Percentiles rank a stretch among this genome's conserved stretches.
Evolutionary conservation across 1,284 basidiomycete genomes (phyloP).

Genomic region (Ceratobasidium theobromae): DNA sequence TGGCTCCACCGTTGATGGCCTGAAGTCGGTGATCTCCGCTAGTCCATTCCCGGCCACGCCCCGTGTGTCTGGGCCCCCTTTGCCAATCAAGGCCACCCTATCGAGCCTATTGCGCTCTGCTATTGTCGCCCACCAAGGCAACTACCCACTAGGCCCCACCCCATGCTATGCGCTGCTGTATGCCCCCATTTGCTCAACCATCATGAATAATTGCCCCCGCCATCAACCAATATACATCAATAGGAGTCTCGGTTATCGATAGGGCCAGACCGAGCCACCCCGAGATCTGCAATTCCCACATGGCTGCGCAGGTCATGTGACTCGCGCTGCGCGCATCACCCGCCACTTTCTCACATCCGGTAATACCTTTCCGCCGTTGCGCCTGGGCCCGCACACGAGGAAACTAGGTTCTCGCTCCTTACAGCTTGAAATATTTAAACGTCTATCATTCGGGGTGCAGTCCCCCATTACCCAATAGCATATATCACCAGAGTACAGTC

Average conservation of each 20-base stretch:
- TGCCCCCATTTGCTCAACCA: no score
- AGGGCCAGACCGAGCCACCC: not conserved
- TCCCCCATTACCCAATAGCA: no score
- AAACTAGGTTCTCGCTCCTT: no score
- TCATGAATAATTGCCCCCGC: no score
- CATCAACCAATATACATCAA: not conserved
- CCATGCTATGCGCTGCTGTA: not conserved
- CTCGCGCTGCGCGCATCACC: not conserved
- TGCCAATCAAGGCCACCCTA: no score
- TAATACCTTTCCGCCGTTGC: not conserved
- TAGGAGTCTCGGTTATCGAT: not conserved
- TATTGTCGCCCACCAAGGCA: not conserved
- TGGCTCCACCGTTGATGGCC: not conserved
- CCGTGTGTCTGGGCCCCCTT: no score
- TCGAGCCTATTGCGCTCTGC: not conserved
- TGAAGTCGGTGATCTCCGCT: constrained; percentile 20
- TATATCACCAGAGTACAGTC: no score
- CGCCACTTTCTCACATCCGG: not conserved
- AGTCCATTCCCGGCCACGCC: not conserved
- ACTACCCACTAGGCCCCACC: not conserved
- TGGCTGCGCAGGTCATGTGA: constrained; percentile 26
- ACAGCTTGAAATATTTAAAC: no score
- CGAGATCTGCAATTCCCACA: no score
- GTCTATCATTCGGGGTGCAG: no score
- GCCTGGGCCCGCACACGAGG: constrained; percentile 10